Percentiles rank a stretch among this genome's conserved stretches.
Evolutionary conservation across 768 basidiomycete species (phyloP).

Genomic region (Trametes elegans): DNA sequence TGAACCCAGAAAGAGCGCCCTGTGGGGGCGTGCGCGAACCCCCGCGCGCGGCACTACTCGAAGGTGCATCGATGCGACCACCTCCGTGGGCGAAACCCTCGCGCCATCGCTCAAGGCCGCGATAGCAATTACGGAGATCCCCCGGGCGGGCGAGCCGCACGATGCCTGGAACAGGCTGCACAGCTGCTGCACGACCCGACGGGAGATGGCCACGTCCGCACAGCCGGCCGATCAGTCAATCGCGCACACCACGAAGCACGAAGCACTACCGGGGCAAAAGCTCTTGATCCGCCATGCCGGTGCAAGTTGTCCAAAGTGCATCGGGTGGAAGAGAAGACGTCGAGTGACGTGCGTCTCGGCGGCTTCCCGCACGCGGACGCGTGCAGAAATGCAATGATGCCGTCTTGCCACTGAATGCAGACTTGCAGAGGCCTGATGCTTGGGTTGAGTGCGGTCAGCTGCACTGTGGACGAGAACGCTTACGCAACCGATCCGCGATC

Average conservation of each 20-base stretch:
- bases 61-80: slow-evolving; percentile 3
- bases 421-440: background rate
- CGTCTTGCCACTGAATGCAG: background rate
- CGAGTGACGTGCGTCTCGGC: background rate
- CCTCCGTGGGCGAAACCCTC: background rate
- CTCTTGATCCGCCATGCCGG: background rate
- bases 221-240: slow-evolving; percentile 1
- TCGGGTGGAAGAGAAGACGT: background rate
- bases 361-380: background rate
- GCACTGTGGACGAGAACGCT: slow-evolving; percentile 3
- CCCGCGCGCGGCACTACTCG: background rate
- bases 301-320: background rate
- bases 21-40: background rate
- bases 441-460: background rate
- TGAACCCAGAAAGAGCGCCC: slow-evolving; percentile 6
- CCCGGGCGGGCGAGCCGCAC: background rate
- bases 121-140: background rate
- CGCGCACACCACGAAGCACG: background rate
- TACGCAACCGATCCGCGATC: slow-evolving; percentile 9
- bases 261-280: background rate
- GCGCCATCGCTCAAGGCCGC: background rate
- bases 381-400: background rate
- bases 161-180: slow-evolving; percentile 1
- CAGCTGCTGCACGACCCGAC: background rate
- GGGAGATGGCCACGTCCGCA: background rate